phyloP scores from a whole-genome alignment of 192 early-diverging fungal species.

The Backusella liffmaniae region DNA sequence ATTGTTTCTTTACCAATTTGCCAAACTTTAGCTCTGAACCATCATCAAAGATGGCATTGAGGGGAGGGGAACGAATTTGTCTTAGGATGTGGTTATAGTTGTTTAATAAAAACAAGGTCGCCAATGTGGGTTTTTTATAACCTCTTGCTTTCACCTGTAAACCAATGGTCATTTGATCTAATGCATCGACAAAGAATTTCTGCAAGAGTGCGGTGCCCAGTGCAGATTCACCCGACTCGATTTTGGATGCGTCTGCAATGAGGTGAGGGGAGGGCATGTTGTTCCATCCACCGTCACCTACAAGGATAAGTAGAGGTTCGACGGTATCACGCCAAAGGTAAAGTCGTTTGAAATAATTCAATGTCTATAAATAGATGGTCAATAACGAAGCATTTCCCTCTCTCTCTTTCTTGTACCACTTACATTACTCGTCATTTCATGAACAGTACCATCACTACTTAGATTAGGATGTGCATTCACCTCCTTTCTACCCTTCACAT shows the following conservation, averaged over 20 bases:
- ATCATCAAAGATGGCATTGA: constrained; percentile 48
- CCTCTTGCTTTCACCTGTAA: constrained; percentile 67
- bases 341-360: constrained; percentile 63
- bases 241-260: background rate
- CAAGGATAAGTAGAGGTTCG: constrained; percentile 47
- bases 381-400: too few species aligned
- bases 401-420: constrained; percentile 11
- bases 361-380: constrained; percentile 29
- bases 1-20: constrained; percentile 49
- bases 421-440: constrained; percentile 80
- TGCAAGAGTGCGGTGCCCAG: constrained; percentile 25
- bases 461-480: constrained; percentile 45
- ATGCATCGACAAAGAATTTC: constrained; percentile 44
- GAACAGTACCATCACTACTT: constrained; percentile 79
- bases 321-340: constrained; percentile 54
- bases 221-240: background rate
- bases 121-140: constrained; percentile 70
- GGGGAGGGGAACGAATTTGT: constrained; percentile 53
- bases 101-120: constrained; percentile 76
- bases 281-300: constrained; percentile 63
- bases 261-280: constrained; percentile 14
- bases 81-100: constrained; percentile 78
- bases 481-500: constrained; percentile 60
- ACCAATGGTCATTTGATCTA: constrained; percentile 55
- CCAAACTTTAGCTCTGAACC: constrained; percentile 51